Evolutionary conservation across 2,329 filamentous ascomycete species (phyloP).

Genomic region (Botrytis aclada): DNA sequence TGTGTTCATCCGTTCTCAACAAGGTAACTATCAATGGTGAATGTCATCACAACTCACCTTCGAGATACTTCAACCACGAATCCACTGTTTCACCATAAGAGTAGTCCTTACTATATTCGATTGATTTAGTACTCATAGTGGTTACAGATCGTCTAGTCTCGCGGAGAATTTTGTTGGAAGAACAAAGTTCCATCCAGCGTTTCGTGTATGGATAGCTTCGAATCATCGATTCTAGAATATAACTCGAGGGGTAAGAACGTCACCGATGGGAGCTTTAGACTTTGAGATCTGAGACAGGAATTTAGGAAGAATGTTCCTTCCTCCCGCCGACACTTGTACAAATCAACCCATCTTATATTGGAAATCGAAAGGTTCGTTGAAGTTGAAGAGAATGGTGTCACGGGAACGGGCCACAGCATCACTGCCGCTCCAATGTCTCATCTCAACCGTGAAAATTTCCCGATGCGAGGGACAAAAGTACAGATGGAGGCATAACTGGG

Average conservation of each 20-base stretch:
- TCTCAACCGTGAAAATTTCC: conserved; percentile 16
- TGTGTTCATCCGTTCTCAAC: conserved; percentile 10
- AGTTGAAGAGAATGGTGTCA: conserved; percentile 8
- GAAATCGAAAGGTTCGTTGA: neutral
- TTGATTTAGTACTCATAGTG: neutral
- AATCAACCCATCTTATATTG: neutral
- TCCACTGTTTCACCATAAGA: conserved; percentile 16
- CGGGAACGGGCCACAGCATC: conserved; percentile 13
- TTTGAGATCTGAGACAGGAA: conserved; percentile 17
- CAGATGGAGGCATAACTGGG: conserved; percentile 7
- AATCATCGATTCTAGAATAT: neutral
- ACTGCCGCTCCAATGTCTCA: conserved; percentile 19
- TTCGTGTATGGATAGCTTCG: conserved; percentile 7
- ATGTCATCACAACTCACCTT: conserved; percentile 8
- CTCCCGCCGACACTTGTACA: conserved; percentile 4
- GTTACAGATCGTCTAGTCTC: neutral
- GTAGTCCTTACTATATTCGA: conserved; percentile 11
- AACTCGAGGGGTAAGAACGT: conserved; percentile 14
- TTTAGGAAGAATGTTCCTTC: conserved; percentile 19
- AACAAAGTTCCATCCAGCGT: conserved; percentile 8
- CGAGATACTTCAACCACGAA: conserved; percentile 13
- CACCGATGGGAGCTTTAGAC: conserved; percentile 10
- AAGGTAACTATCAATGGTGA: conserved; percentile 13
- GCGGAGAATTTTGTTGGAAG: conserved; percentile 15
- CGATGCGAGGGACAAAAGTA: conserved; percentile 9